Conservation (phyloP, 768 basidiomycete genomes). For the Rhodotorula graminis region DNA sequence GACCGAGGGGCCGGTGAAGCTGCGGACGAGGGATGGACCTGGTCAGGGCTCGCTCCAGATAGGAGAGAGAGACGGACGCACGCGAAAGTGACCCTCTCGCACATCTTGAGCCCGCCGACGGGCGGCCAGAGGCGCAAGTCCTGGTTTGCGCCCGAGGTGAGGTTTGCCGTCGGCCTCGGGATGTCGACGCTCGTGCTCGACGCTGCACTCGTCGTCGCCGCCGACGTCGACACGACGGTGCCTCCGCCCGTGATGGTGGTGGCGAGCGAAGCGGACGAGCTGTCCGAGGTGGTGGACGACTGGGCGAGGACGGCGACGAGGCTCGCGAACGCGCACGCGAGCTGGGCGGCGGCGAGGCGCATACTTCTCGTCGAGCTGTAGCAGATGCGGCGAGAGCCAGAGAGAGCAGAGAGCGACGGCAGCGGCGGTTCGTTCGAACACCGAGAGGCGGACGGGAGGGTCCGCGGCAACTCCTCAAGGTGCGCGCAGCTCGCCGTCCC, state of each 20-base stretch:
- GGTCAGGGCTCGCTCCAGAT: neutral
- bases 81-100: slow-evolving; percentile 13
- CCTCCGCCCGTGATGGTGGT: neutral
- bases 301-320: neutral
- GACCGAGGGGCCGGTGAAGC: slow-evolving; percentile 16
- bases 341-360: neutral
- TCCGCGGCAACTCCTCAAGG: neutral
- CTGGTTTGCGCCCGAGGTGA: neutral
- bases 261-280: neutral
- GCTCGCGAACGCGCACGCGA: neutral
- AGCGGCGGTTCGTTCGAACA: neutral
- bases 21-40: neutral
- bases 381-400: neutral
- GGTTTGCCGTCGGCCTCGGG: slow-evolving; percentile 12
- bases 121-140: slow-evolving; percentile 9
- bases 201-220: neutral
- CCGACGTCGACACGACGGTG: neutral
- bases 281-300: neutral
- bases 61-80: neutral
- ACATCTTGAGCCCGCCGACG: slow-evolving; percentile 4
- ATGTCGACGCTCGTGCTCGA: neutral
- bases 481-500: too few species aligned
- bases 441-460: too few species aligned
- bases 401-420: neutral
- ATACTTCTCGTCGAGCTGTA: neutral